Conservation (phyloP, 1,284 basidiomycete species). For the Cutaneotrichosporon dermatis region DNA sequence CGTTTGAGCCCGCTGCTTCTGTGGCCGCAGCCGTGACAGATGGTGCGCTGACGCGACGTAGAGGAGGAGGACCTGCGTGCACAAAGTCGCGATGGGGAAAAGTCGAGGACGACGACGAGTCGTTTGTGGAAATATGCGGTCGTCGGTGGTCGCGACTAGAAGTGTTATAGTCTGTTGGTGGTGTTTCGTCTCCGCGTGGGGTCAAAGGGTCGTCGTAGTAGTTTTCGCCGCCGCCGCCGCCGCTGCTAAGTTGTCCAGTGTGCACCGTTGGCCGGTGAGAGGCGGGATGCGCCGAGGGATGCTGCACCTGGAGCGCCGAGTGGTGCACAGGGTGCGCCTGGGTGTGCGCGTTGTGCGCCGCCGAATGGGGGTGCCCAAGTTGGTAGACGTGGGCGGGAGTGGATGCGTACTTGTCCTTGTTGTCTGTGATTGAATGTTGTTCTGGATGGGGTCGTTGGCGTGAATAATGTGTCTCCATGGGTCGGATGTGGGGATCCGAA, state of each 20-base stretch:
- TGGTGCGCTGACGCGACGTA: conserved; percentile 14
- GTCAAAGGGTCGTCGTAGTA: background rate
- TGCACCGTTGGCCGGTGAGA: too few relatives aligned
- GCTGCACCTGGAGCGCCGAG: background rate
- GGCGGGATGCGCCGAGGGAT: too few relatives aligned
- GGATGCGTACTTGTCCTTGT: background rate
- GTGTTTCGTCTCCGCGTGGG: background rate
- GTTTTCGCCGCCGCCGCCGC: background rate
- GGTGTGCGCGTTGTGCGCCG: conserved; percentile 4
- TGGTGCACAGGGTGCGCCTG: conserved; percentile 1
- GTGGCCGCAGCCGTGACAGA: background rate
- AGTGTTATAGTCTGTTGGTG: too few relatives aligned
- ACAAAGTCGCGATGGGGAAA: conserved; percentile 4
- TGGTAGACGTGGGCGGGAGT: conserved; percentile 4
- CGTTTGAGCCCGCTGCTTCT: background rate
- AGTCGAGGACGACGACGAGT: background rate
- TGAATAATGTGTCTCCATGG: conserved; percentile 14
- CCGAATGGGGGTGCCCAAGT: conserved; percentile 1
- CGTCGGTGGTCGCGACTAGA: too few relatives aligned
- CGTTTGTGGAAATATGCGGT: background rate
- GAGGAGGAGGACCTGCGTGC: conserved; percentile 14
- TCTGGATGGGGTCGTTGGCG: conserved; percentile 7
- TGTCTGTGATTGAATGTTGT: background rate
- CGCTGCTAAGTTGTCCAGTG: too few relatives aligned
- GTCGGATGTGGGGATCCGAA: conserved; percentile 12